These are phyloP conservation scores for Xylaria sp. DNA, from an alignment of 2,329 filamentous ascomycete genomes.

Conservation along the genomic window DNA sequence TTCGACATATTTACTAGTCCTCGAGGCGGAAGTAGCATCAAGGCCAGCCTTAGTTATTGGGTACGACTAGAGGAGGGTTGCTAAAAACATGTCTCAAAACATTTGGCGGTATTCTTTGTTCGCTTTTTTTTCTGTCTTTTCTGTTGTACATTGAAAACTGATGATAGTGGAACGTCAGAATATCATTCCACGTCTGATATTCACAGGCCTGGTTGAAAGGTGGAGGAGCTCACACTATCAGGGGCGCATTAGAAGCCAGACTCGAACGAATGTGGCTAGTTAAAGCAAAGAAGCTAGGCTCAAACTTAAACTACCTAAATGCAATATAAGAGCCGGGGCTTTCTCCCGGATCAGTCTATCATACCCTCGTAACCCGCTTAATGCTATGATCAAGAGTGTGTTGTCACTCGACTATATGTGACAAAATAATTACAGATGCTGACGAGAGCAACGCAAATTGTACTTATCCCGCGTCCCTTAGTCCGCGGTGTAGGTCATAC, in stretches of 20 bases:
- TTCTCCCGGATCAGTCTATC: not conserved
- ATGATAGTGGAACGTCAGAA: not conserved
- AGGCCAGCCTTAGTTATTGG: constrained; percentile 3
- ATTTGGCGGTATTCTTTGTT: too few species aligned
- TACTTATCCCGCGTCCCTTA: not conserved
- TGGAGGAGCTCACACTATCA: constrained; percentile 1
- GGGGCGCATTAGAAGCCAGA: not conserved
- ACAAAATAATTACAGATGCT: not conserved
- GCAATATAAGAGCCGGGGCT: constrained; percentile 9
- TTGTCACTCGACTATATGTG: not conserved
- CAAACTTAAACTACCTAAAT: not conserved
- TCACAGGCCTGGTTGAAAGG: constrained; percentile 3
- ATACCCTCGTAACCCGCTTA: not conserved
- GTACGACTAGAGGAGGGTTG: constrained; percentile 1
- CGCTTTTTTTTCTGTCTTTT: not conserved
- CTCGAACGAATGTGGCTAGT: constrained; percentile 1
- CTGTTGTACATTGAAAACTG: constrained; percentile 18
- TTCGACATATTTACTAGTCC: constrained; percentile 11
- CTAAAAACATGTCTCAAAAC: too few species aligned
- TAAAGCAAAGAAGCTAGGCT: not conserved
- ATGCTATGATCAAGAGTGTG: not conserved
- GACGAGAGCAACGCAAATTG: not conserved
- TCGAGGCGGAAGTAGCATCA: constrained; percentile 6
- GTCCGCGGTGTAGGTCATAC: too few species aligned
- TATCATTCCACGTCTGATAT: constrained; percentile 2